Conservation (phyloP, 1,139 yeast genomes). For the Hemisphaericaspora lyxosophila region DNA sequence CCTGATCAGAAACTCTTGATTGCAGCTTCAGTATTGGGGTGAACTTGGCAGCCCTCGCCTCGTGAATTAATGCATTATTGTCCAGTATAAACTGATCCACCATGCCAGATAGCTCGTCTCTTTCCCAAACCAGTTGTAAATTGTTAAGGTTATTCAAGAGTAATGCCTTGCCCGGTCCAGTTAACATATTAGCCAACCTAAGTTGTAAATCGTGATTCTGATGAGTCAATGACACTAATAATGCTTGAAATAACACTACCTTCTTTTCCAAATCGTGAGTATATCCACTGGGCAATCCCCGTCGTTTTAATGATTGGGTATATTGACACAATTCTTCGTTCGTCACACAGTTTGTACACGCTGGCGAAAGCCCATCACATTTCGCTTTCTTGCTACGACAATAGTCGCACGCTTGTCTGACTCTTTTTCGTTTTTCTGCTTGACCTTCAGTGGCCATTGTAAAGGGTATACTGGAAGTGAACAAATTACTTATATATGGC, state of each 20-base stretch:
- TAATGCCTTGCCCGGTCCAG: constrained; percentile 5
- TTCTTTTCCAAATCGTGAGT: constrained; percentile 24
- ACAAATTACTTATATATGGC: too few species aligned
- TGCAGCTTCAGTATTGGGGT: not conserved
- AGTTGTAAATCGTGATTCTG: constrained; percentile 6
- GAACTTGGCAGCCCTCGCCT: constrained; percentile 12
- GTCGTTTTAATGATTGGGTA: constrained; percentile 19
- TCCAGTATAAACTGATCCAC: constrained; percentile 14
- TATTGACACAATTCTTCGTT: constrained; percentile 18
- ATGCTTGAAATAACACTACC: constrained; percentile 18
- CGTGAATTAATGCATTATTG: constrained; percentile 12
- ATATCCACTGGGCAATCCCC: constrained; percentile 27
- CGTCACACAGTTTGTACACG: constrained; percentile 20
- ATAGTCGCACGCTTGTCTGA: constrained; percentile 26
- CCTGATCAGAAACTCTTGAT: not conserved
- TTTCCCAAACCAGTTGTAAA: constrained; percentile 16
- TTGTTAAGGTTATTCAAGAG: constrained; percentile 9
- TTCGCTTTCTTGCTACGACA: constrained; percentile 25
- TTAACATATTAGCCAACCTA: constrained; percentile 8
- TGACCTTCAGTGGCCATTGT: too few species aligned
- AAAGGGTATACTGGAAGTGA: too few species aligned
- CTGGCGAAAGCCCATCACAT: constrained; percentile 25
- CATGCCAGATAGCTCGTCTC: constrained; percentile 8
- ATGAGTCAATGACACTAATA: constrained; percentile 13
- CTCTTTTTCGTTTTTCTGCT: constrained; percentile 17